These are phyloP conservation scores for Globisporangium uncinulatum DNA, from an alignment of 352 stramenopile species.

Conservation along the genomic window DNA sequence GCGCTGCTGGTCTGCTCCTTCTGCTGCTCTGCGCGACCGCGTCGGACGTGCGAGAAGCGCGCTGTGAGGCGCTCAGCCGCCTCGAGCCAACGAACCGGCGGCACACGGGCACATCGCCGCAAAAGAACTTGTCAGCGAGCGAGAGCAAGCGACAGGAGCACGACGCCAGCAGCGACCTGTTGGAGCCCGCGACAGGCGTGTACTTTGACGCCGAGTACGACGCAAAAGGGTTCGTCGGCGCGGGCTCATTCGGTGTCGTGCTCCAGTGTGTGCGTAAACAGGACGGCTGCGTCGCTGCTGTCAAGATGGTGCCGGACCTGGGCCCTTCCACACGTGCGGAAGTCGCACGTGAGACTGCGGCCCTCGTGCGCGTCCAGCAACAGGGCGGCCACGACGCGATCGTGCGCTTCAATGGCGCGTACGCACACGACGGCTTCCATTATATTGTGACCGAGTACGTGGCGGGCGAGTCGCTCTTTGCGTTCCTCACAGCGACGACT, in stretches of 20 bases:
- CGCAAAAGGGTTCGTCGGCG: slow-evolving; percentile 50
- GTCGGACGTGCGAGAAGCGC: not conserved
- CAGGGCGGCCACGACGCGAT: slow-evolving; percentile 60
- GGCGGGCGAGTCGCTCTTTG: slow-evolving; percentile 55
- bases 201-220: slow-evolving; percentile 74
- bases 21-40: not conserved
- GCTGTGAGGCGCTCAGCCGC: slow-evolving; percentile 7
- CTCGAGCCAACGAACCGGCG: slow-evolving; percentile 3
- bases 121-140: no score
- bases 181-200: not conserved
- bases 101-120: slow-evolving; percentile 14
- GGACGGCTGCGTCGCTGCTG: slow-evolving; percentile 49
- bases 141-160: slow-evolving; percentile 2
- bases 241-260: slow-evolving; percentile 74
- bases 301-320: slow-evolving; percentile 77
- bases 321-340: slow-evolving; percentile 45
- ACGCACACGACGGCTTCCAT: slow-evolving; percentile 73
- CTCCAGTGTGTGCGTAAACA: slow-evolving; percentile 75
- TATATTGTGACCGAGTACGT: slow-evolving; percentile 83
- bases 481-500: no score
- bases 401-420: slow-evolving; percentile 53
- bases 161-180: not conserved
- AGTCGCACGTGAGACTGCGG: slow-evolving; percentile 52
- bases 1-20: not conserved
- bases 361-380: slow-evolving; percentile 42